phyloP scores from a whole-genome alignment of 306 rosid genomes.

The Luffa acutangula region DNA sequence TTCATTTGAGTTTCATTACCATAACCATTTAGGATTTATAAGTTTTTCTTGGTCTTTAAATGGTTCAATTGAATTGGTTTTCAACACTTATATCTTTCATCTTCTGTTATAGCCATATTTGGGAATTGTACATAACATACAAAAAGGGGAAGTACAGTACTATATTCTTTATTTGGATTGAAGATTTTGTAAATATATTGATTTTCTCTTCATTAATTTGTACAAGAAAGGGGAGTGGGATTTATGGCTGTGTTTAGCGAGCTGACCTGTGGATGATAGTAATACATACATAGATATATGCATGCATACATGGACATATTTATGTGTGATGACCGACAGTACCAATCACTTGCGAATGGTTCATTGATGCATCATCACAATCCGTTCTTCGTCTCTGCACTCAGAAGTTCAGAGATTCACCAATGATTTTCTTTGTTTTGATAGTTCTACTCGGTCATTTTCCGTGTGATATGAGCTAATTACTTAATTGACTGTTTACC shows the following conservation, averaged over 20 bases:
- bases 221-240: neutral
- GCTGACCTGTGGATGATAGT: neutral
- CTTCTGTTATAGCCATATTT: neutral
- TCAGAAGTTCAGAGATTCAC: neutral
- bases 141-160: neutral
- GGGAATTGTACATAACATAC: neutral
- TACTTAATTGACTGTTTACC: slow-evolving; percentile 1
- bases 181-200: neutral
- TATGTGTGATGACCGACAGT: neutral
- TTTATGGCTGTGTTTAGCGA: neutral
- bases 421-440: neutral
- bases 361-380: neutral
- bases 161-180: neutral
- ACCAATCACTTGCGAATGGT: neutral
- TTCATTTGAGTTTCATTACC: neutral
- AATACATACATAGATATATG: neutral
- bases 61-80: neutral
- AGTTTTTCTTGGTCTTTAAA: neutral
- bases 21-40: neutral
- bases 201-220: neutral
- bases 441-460: neutral
- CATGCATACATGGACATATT: neutral
- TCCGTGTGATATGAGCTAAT: neutral
- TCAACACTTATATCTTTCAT: neutral
- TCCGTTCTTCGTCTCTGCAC: neutral